Conservation (phyloP, 331 rosid genomes). For the Dryas integrifolia region DNA sequence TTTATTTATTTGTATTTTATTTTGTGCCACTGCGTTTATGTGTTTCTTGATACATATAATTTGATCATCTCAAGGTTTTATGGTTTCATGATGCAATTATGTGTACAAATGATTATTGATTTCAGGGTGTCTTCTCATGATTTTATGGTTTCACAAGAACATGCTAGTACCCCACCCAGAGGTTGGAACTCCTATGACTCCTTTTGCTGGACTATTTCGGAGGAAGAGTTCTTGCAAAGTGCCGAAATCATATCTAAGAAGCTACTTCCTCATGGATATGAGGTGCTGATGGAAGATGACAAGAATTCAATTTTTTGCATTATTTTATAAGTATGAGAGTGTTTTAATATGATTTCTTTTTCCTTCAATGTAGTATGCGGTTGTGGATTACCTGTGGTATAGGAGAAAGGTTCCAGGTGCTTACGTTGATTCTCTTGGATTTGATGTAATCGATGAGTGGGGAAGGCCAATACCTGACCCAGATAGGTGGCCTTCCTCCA, state of each 20-base stretch:
- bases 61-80: not conserved
- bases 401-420: conserved; percentile 80
- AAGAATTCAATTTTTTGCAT: not conserved
- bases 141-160: conserved; percentile 22
- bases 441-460: conserved; percentile 88
- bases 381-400: conserved; percentile 97
- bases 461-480: conserved; percentile 93
- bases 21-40: not conserved
- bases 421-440: conserved; percentile 68
- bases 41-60: not conserved
- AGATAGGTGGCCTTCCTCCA: conserved; percentile 88
- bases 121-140: conserved; percentile 41
- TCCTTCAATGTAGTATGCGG: conserved; percentile 64
- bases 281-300: conserved; percentile 48
- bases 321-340: not conserved
- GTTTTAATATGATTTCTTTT: not conserved
- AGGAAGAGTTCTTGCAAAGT: conserved; percentile 63
- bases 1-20: too few relatives aligned
- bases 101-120: conserved; percentile 10
- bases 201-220: conserved; percentile 84
- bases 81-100: conserved; percentile 14
- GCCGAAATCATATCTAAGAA: conserved; percentile 51
- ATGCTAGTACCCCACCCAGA: conserved; percentile 75
- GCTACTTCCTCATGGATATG: conserved; percentile 62
- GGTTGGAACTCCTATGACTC: conserved; percentile 98